A percentile compares a stretch with the other conserved stretches of the same genome.
Conservation (phyloP, 768 basidiomycete genomes). For the Russula olivacea region DNA sequence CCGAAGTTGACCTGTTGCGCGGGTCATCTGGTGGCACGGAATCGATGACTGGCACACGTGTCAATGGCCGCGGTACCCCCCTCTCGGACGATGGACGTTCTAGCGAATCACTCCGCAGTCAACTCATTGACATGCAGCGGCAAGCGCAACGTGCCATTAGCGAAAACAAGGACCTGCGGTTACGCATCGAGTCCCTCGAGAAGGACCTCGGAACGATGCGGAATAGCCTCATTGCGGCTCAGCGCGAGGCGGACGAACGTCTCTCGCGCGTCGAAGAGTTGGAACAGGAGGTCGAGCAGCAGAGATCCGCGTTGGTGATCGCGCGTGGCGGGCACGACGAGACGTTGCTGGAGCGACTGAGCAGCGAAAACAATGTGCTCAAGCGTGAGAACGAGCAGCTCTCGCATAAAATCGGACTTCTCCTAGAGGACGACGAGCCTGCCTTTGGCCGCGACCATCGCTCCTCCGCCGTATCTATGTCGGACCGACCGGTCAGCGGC, state of each 20-base stretch:
- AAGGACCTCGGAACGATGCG: constrained; percentile 67
- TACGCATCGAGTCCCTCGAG: constrained; percentile 67
- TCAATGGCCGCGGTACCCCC: constrained; percentile 77
- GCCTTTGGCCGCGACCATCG: constrained; percentile 56
- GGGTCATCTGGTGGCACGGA: constrained; percentile 49
- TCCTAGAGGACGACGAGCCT: constrained; percentile 82
- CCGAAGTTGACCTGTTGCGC: constrained; percentile 73
- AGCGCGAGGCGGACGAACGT: constrained; percentile 76
- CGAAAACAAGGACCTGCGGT: constrained; percentile 72
- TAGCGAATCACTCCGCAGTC: constrained; percentile 56
- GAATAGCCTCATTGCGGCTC: constrained; percentile 62
- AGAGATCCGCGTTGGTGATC: constrained; percentile 65
- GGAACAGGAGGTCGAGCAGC: constrained; percentile 70
- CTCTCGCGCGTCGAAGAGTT: constrained; percentile 72
- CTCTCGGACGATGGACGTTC: constrained; percentile 58
- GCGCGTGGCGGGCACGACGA: constrained; percentile 75
- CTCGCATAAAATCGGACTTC: constrained; percentile 84
- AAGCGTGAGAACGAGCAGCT: constrained; percentile 84
- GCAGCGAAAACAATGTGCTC: constrained; percentile 71
- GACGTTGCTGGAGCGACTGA: constrained; percentile 72
- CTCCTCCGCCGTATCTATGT: constrained; percentile 49
- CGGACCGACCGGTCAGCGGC: constrained; percentile 57
- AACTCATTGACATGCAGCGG: constrained; percentile 72
- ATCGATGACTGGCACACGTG: constrained; percentile 43
- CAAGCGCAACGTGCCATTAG: constrained; percentile 62